Base-by-base conservation (phyloP, 768 basidiomycete genomes). In the Amanita subjunquillea region DNA sequence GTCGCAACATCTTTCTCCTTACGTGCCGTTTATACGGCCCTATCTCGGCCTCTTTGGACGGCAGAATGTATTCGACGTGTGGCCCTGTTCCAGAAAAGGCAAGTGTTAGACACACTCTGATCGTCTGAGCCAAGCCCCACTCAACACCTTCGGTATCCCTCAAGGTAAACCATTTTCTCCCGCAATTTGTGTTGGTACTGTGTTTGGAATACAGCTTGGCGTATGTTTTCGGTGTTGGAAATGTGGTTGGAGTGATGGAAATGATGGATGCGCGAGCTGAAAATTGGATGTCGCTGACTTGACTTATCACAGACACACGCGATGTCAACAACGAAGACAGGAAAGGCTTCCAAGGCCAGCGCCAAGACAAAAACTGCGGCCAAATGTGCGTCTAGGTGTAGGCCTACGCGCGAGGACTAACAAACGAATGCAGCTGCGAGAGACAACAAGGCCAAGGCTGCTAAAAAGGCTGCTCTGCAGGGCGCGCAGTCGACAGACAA, bases 391-490 rank as follows among this genome's bases (percentile, higher is more conserved):
- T 69, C 15, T 32, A 4, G 22, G 15, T 8, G n/a, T 27, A 51
- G 23, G 36, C 40, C 48, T 36, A 58, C 45, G 37, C 13, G 29
- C 37, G 29, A 56, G 57, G 46, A 47, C n/a, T 17, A 52, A 39
- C 38, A 25, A n/a, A 20, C 23, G 60, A 62, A 64, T 63, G 69
- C 69, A 55, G 54, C 65, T 27, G 50, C 64, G 36, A 76, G 77
- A 61, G 75, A 77, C 58, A 61, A 57, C 62, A 94, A 94, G 73
- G 93, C 93, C 63, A 91, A 92, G 75, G 75, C 85, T 40, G 93
- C 96, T 41, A 96, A 94, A 77, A 98, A 98, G 77, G 93, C 94
- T 9, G 94, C 86, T 52, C 79, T 97, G 51, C 90, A 91, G 67
- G 94, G 93, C 56, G 82, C 80, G 41, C 77, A 87, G 67, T 79